Base-by-base conservation (phyloP, 352 stramenopile genomes). In the Phytophthora ramorum region DNA sequence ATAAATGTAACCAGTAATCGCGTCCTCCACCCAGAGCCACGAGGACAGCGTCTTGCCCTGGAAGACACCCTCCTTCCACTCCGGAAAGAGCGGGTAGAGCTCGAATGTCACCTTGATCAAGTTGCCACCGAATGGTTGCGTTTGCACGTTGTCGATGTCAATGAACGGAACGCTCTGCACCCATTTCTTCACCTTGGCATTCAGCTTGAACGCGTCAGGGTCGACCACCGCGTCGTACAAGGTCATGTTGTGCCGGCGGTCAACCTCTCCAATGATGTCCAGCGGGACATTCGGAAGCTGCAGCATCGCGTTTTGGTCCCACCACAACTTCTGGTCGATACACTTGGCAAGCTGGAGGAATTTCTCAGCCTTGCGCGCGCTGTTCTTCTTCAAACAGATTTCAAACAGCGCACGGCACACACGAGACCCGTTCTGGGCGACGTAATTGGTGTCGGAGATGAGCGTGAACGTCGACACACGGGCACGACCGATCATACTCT, bases 391-490 rank as follows among this genome's bases (percentile, higher is more conserved):
- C 38, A 99, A 58, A 26, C 84, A 98, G 56, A 99, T 99, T 78
- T 99, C 98, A 81, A 99, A 99, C 32, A 99, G 76, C 20, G 97
- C 98, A 20, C 98, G 89, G 13, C 97, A 96, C 26, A 99, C 97
- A 47, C 98, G 90, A 34, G 95, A 97, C 8, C 97, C 98, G 72
- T 99, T 99, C 52, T 99, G 97, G 16, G 96, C 97, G 6, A 99
- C 97, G 80, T 99, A 99, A 64, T 99, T 99, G 3, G 95, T 99
- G 81, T 99, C 98, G 8, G 95, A 99, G 58, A 99, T 98, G 2
- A 99, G 77, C 14, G 98, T 99, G 63, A 99, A 99, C 53, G 88
- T 96, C 12, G 85, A 93, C n/a, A 99, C 79, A 40, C 90, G 76
- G 37, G 89, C 82, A 67, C 83, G 75, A 17, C 76, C 75, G 43